Percentiles rank a stretch among this genome's conserved stretches.
These are phyloP conservation scores for Yarrowia hollandica DNA, from an alignment of 805 yeast species.

Conservation along the genomic window DNA sequence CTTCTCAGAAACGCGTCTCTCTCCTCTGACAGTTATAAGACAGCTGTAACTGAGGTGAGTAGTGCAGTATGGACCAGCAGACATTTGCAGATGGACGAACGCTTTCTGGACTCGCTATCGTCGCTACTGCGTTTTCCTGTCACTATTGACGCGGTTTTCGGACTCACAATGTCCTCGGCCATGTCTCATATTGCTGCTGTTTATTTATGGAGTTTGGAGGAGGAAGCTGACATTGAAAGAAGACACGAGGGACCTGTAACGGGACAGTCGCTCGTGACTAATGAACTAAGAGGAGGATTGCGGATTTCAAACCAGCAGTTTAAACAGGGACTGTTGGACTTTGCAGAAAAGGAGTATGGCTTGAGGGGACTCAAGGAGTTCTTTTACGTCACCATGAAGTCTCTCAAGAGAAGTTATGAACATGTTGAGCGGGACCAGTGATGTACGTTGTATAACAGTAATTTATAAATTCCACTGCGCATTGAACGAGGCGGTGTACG, in stretches of 20 bases:
- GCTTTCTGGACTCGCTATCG: not conserved
- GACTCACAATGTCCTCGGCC: conserved; percentile 9
- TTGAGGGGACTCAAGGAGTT: not conserved
- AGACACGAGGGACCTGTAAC: conserved; percentile 16
- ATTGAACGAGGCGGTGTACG: too few species aligned
- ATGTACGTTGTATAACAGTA: too few species aligned
- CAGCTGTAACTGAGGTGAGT: not conserved
- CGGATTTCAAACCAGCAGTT: not conserved
- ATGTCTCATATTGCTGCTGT: conserved; percentile 9
- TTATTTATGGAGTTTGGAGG: conserved; percentile 7
- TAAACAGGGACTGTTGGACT: not conserved
- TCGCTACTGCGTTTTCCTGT: not conserved
- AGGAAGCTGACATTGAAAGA: not conserved
- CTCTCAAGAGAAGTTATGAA: not conserved
- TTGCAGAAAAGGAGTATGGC: not conserved
- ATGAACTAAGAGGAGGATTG: not conserved
- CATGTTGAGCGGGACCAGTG: too few species aligned
- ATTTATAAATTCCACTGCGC: too few species aligned
- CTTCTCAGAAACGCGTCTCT: conserved; percentile 7
- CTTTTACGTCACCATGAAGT: conserved; percentile 10
- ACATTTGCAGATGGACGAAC: not conserved
- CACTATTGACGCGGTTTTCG: not conserved
- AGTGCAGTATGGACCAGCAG: conserved; percentile 8
- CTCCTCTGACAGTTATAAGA: not conserved
- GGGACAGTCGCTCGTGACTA: not conserved